Base-by-base conservation (phyloP, 2,329 filamentous ascomycete species). In the Cordyceps cateniannulata region DNA sequence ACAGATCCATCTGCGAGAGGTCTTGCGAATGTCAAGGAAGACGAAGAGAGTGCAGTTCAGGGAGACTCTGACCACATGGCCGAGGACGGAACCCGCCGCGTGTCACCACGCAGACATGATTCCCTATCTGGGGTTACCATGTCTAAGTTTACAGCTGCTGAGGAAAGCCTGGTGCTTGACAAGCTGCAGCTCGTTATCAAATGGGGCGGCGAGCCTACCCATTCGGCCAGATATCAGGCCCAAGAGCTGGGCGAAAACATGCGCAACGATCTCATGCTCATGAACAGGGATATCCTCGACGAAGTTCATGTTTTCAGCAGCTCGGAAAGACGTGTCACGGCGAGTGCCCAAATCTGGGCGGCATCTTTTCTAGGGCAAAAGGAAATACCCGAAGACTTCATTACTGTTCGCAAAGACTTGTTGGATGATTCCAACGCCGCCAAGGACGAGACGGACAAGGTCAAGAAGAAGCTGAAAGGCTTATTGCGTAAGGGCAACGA, bases 361-460 rank as follows among this genome's bases (percentile, higher is more conserved):
- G 87, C 88, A 35, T 88, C 92, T 2, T 99, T 99, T 72, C 78
- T 98, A 48, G 89, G 91, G 55, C 85, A 91, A 69, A 91, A 96
- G 71, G 90, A 97, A 59, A 80, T 97, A 18, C 85, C 89, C 0
- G 85, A 91, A 25, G 90, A 96, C 68, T 91, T 91, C 65, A 96
- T 99, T 64, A 89, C 86, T 38, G 88, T 98, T 61, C 87, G 95
- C 58, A 99, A 99, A 72, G 93, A 98, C 74, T 82, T 99, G 7
- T 79, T 99, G 3, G 95, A 99, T 72, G 95, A 99, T 71, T 98
- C 93, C 0, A 99, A 99, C 73, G 95, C 95, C 4, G 95, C 95
- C 62, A 99, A 99, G 73, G 95, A 99, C 72, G 92, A 96, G 70
- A 99, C 97, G 90, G 96, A 99, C 76, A 97, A 96, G 75, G 95